These are phyloP conservation scores for Hypoxylon sp. DNA, from an alignment of 2,329 filamentous ascomycete species.

Conservation along the genomic window DNA sequence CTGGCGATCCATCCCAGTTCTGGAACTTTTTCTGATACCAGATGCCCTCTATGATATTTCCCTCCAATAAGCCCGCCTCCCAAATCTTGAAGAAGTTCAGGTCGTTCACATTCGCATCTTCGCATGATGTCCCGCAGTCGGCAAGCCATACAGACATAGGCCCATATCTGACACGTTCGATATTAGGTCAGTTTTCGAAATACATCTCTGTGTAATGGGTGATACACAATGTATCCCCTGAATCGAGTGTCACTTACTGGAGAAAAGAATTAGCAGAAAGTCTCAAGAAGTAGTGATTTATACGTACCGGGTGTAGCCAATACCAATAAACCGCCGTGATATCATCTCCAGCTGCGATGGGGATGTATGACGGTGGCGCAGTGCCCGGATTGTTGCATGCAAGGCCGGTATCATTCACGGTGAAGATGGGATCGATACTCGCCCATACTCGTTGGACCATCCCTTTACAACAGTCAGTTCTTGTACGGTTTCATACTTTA, in stretches of 20 bases:
- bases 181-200: too few relatives aligned
- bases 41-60: slow-evolving; percentile 47
- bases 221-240: too few relatives aligned
- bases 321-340: slow-evolving; percentile 53
- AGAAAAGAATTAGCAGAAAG: too few relatives aligned
- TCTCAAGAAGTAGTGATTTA: too few relatives aligned
- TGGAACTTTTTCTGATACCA: slow-evolving; percentile 54
- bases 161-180: too few relatives aligned
- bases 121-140: slow-evolving; percentile 46
- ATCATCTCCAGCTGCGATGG: slow-evolving; percentile 48
- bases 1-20: slow-evolving; percentile 50
- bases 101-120: slow-evolving; percentile 44
- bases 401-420: slow-evolving; percentile 44
- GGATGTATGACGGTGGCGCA: slow-evolving; percentile 49
- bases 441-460: slow-evolving; percentile 51
- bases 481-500: too few relatives aligned
- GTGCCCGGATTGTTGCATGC: slow-evolving; percentile 51
- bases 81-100: slow-evolving; percentile 53
- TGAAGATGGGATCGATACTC: slow-evolving; percentile 51
- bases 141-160: slow-evolving; percentile 53
- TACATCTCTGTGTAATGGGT: too few relatives aligned
- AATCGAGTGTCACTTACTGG: too few relatives aligned
- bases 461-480: too few relatives aligned
- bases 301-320: slow-evolving; percentile 54
- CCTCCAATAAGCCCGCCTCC: slow-evolving; percentile 49